A percentile compares a stretch with the other conserved stretches of the same genome.
Evolutionary conservation across 148 eudicot genomes (phyloP).

Genomic region (Silene latifolia): DNA sequence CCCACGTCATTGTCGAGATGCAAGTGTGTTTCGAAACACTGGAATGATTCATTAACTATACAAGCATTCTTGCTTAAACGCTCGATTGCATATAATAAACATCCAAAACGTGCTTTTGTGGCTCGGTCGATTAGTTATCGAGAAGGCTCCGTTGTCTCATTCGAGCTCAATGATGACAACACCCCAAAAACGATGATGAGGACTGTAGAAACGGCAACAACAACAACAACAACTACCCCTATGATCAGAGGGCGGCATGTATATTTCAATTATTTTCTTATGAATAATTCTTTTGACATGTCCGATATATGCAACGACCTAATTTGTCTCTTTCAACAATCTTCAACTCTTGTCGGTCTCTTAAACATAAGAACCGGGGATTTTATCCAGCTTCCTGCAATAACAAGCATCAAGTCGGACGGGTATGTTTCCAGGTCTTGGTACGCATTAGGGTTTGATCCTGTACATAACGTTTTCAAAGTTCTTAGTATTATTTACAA

Average conservation of each 20-base stretch:
- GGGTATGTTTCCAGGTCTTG: background rate
- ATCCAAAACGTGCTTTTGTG: background rate
- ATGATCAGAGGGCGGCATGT: too few relatives aligned
- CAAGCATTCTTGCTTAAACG: background rate
- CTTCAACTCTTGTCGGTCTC: background rate
- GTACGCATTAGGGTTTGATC: background rate
- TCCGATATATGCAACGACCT: background rate
- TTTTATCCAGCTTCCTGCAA: background rate
- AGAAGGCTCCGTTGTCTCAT: background rate
- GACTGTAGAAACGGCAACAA: too few relatives aligned
- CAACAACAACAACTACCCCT: too few relatives aligned
- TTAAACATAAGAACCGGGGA: background rate
- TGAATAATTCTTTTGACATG: background rate
- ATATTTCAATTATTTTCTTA: too few relatives aligned
- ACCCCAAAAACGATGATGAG: too few relatives aligned
- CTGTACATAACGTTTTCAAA: background rate
- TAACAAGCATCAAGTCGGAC: background rate
- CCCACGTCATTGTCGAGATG: background rate
- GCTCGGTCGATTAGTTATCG: too few relatives aligned
- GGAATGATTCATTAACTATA: background rate
- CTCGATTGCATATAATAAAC: background rate
- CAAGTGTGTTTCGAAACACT: conserved; percentile 4
- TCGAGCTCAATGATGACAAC: too few relatives aligned
- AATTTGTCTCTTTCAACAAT: background rate
- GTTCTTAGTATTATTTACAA: background rate